A percentile compares a stretch with the other conserved stretches of the same genome.
Conservation (phyloP, 2,329 filamentous ascomycete genomes). For the Colletotrichum spinosum region DNA sequence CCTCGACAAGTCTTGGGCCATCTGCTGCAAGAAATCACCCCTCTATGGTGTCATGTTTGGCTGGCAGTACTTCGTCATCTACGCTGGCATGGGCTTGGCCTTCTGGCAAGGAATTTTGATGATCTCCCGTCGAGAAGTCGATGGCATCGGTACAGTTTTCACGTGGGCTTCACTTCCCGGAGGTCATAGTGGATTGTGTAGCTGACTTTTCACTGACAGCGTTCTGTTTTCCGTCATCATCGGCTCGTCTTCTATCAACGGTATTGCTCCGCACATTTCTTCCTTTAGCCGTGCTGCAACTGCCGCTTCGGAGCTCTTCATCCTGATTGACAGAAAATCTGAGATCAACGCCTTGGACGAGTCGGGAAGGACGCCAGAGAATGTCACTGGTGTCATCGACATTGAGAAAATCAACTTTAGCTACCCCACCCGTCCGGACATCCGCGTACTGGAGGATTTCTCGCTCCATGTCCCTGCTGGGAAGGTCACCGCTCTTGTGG, state of each 20-base stretch:
- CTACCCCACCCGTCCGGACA: slow-evolving; percentile 75
- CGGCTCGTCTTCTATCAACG: slow-evolving; percentile 39
- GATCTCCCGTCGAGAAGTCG: slow-evolving; percentile 43
- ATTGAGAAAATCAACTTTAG: slow-evolving; percentile 73
- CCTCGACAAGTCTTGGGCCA: slow-evolving; percentile 39
- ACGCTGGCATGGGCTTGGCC: slow-evolving; percentile 37
- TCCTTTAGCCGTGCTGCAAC: slow-evolving; percentile 41
- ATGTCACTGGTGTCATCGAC: slow-evolving; percentile 66
- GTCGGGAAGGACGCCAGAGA: slow-evolving; percentile 31
- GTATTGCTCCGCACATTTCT: slow-evolving; percentile 38
- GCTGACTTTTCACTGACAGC: slow-evolving; percentile 42
- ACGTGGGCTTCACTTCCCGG: slow-evolving; percentile 17
- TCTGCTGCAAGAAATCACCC: slow-evolving; percentile 44
- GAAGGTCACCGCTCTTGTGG: slow-evolving; percentile 74
- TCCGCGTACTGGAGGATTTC: slow-evolving; percentile 72
- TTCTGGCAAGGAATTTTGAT: slow-evolving; percentile 50
- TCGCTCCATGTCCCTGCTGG: slow-evolving; percentile 70
- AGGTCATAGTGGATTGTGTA: slow-evolving; percentile 43
- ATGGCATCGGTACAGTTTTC: slow-evolving; percentile 35
- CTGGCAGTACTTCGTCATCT: slow-evolving; percentile 54
- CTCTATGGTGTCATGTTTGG: slow-evolving; percentile 46
- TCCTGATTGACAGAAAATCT: slow-evolving; percentile 42
- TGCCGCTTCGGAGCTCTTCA: slow-evolving; percentile 41
- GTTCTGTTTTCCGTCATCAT: slow-evolving; percentile 44
- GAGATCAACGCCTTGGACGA: slow-evolving; percentile 40